phyloP scores from a whole-genome alignment of 768 basidiomycete species.

The Tricholoma furcatifolium region DNA sequence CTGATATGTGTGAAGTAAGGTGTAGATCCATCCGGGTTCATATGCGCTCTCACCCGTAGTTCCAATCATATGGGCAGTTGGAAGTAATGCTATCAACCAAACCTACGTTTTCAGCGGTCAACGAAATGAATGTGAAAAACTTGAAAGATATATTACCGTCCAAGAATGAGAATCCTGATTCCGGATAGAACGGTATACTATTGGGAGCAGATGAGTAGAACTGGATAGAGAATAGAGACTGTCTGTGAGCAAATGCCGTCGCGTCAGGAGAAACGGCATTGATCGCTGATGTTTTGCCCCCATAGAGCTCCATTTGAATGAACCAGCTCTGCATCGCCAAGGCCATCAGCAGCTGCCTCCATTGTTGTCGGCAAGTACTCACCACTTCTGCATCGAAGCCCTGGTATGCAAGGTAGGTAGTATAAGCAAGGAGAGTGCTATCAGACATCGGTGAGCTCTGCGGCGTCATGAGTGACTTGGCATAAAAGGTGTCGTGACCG shows the following conservation, averaged over 20 bases:
- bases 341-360: constrained; percentile 16
- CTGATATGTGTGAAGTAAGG: neutral
- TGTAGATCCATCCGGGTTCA: too few relatives aligned
- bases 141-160: constrained; percentile 25
- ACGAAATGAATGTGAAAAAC: constrained; percentile 20
- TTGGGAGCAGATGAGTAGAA: constrained; percentile 44
- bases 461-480: constrained; percentile 32
- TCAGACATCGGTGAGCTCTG: constrained; percentile 26
- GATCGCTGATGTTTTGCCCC: constrained; percentile 43
- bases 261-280: constrained; percentile 36
- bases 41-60: constrained; percentile 22
- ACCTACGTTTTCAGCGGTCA: neutral
- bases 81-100: constrained; percentile 13
- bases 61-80: constrained; percentile 27
- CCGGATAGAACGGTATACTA: constrained; percentile 39
- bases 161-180: constrained; percentile 42
- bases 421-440: constrained; percentile 28
- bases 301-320: constrained; percentile 43
- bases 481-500: constrained; percentile 30
- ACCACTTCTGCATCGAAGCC: constrained; percentile 22
- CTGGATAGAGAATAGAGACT: constrained; percentile 44
- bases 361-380: constrained; percentile 9
- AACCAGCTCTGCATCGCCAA: constrained; percentile 33
- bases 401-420: constrained; percentile 32
- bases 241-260: constrained; percentile 45